phyloP scores from a whole-genome alignment of 2,329 filamentous ascomycete species.

The Neodidymelliopsis sp. region DNA sequence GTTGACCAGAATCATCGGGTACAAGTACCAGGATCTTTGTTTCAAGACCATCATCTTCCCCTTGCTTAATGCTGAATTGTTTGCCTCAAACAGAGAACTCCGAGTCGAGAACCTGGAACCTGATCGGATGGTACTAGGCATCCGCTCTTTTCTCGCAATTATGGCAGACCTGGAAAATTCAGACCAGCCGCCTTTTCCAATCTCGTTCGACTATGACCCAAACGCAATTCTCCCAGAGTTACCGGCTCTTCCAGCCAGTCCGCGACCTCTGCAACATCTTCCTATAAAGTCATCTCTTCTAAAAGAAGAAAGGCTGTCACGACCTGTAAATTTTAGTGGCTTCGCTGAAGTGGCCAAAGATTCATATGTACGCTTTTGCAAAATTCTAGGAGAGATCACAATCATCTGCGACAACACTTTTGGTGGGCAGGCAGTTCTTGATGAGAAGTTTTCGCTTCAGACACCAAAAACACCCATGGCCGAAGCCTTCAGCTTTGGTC shows the following conservation, averaged over 20 bases:
- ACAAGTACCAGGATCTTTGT: constrained; percentile 91
- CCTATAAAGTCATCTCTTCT: constrained; percentile 49
- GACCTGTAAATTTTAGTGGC: constrained; percentile 65
- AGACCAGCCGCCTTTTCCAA: constrained; percentile 84
- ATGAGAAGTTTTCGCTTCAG: constrained; percentile 90
- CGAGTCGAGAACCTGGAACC: constrained; percentile 93
- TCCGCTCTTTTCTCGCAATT: constrained; percentile 89
- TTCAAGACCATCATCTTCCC: constrained; percentile 94
- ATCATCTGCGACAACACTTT: constrained; percentile 97
- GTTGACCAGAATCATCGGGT: constrained; percentile 92
- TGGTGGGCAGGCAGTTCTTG: constrained; percentile 90
- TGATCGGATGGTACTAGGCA: constrained; percentile 96
- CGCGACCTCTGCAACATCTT: constrained; percentile 41
- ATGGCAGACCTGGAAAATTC: constrained; percentile 92
- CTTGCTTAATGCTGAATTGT: constrained; percentile 90
- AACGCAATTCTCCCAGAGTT: constrained; percentile 50
- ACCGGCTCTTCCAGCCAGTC: constrained; percentile 42
- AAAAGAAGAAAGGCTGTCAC: constrained; percentile 71
- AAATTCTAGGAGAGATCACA: constrained; percentile 93
- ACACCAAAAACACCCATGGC: constrained; percentile 94
- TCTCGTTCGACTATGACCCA: constrained; percentile 62
- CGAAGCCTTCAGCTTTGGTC: constrained; percentile 89
- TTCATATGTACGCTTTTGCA: constrained; percentile 90
- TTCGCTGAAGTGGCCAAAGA: constrained; percentile 81
- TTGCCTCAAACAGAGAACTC: constrained; percentile 76